Evolutionary conservation across 176 grass and related monocot genomes (phyloP).

Genomic region (Lolium perenne): DNA sequence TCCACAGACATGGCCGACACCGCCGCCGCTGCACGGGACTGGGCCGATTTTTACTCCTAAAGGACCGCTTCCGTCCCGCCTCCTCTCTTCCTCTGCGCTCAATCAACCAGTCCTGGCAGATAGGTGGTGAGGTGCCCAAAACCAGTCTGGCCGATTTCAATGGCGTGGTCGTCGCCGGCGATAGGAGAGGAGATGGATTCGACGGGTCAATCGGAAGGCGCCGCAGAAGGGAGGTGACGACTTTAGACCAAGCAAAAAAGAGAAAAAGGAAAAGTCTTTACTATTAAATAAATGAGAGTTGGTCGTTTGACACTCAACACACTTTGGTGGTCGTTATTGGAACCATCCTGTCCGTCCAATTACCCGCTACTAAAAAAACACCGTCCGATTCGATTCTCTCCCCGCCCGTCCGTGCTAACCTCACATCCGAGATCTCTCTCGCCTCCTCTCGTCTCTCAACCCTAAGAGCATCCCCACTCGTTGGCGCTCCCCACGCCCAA

Average conservation of each 20-base stretch:
- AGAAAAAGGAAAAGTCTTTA: too few species aligned
- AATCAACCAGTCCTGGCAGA: not conserved
- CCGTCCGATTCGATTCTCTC: too few species aligned
- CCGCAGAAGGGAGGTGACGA: not conserved
- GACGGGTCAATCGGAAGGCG: not conserved
- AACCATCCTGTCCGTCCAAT: too few species aligned
- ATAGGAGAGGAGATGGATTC: not conserved
- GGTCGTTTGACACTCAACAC: too few species aligned
- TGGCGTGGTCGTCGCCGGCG: constrained; percentile 31
- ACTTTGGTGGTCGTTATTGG: too few species aligned
- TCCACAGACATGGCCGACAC: constrained; percentile 64
- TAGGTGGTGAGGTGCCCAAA: not conserved
- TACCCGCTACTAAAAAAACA: too few species aligned
- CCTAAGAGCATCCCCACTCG: too few species aligned
- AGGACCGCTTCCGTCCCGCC: not conserved
- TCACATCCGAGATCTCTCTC: too few species aligned
- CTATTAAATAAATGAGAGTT: too few species aligned
- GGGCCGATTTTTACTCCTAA: not conserved
- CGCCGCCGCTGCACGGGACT: not conserved
- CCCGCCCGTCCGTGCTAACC: too few species aligned
- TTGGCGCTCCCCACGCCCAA: too few species aligned
- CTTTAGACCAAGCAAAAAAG: not conserved
- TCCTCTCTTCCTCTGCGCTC: not conserved
- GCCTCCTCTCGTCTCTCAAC: too few species aligned
- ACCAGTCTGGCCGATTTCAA: not conserved